A percentile compares a stretch with the other conserved stretches of the same genome.
phyloP scores from a whole-genome alignment of 805 yeast species.

The Cyberlindnera nakhonratchasimensis region DNA sequence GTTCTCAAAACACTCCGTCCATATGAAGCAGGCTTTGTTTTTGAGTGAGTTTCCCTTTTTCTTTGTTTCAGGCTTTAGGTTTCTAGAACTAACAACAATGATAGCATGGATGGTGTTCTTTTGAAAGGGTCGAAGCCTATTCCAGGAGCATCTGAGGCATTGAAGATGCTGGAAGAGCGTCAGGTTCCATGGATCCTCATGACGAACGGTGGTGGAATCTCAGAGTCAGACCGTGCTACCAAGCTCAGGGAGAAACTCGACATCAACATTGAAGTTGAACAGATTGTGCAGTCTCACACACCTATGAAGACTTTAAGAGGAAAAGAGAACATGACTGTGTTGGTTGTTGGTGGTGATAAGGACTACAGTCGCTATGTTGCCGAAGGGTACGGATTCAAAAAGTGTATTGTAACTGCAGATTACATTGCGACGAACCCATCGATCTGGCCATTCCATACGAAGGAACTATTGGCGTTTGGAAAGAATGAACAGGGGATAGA shows the following conservation, averaged over 20 bases:
- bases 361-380: conserved; percentile 75
- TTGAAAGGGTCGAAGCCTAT: conserved; percentile 69
- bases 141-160: conserved; percentile 59
- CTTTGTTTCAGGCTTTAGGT: not conserved
- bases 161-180: conserved; percentile 46
- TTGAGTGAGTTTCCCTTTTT: conserved; percentile 11
- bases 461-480: conserved; percentile 41
- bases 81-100: conserved; percentile 10
- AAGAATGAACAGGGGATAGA: conserved; percentile 19
- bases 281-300: conserved; percentile 83
- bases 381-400: conserved; percentile 67
- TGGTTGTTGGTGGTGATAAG: conserved; percentile 81
- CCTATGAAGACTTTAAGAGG: conserved; percentile 65
- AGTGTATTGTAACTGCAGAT: conserved; percentile 73
- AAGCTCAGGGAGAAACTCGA: conserved; percentile 46
- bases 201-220: conserved; percentile 88
- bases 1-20: conserved; percentile 3
- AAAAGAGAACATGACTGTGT: conserved; percentile 51
- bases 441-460: conserved; percentile 66
- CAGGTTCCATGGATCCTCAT: conserved; percentile 75
- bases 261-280: conserved; percentile 34
- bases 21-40: conserved; percentile 15
- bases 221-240: conserved; percentile 58
- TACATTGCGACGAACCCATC: conserved; percentile 66
- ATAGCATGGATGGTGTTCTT: conserved; percentile 80